Conservation (phyloP, 2,329 filamentous ascomycete genomes). For the Fusarium incarnatum region DNA sequence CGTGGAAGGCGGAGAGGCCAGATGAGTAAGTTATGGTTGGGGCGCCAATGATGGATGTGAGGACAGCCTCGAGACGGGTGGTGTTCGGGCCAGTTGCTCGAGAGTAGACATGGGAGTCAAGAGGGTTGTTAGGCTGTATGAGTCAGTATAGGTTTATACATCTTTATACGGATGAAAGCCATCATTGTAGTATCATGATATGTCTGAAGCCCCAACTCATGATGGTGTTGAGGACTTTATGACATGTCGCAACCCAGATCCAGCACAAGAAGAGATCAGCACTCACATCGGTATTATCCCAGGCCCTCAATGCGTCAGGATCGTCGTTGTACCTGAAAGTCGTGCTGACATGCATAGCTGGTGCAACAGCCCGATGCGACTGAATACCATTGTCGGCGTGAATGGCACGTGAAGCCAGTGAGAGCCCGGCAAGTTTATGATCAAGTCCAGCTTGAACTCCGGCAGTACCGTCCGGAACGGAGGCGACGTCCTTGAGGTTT, state of each 20-base stretch:
- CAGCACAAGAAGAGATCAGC: not conserved
- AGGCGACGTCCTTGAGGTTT: slow-evolving; percentile 4
- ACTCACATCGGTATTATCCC: slow-evolving; percentile 68
- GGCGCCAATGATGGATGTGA: slow-evolving; percentile 77
- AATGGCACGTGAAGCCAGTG: slow-evolving; percentile 77
- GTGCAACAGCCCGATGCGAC: slow-evolving; percentile 81
- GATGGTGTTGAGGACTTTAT: not conserved
- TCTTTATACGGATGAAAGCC: not conserved
- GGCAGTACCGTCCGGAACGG: slow-evolving; percentile 20
- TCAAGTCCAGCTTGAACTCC: slow-evolving; percentile 17
- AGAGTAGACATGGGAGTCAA: slow-evolving; percentile 83
- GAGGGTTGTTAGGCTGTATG: slow-evolving; percentile 60
- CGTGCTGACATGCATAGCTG: slow-evolving; percentile 89
- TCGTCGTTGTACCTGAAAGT: slow-evolving; percentile 86
- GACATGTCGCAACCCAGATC: not conserved
- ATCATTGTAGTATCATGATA: not conserved
- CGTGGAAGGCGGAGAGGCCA: slow-evolving; percentile 89
- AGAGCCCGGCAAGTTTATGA: slow-evolving; percentile 44
- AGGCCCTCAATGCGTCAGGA: slow-evolving; percentile 70
- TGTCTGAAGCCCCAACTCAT: not conserved
- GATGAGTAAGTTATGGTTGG: slow-evolving; percentile 82
- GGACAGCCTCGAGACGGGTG: slow-evolving; percentile 85
- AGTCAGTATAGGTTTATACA: slow-evolving; percentile 10
- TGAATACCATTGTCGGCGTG: slow-evolving; percentile 86
- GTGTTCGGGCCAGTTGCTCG: slow-evolving; percentile 82